phyloP scores from a whole-genome alignment of 192 early-diverging fungal genomes.

The Rhizophagus clarus region DNA sequence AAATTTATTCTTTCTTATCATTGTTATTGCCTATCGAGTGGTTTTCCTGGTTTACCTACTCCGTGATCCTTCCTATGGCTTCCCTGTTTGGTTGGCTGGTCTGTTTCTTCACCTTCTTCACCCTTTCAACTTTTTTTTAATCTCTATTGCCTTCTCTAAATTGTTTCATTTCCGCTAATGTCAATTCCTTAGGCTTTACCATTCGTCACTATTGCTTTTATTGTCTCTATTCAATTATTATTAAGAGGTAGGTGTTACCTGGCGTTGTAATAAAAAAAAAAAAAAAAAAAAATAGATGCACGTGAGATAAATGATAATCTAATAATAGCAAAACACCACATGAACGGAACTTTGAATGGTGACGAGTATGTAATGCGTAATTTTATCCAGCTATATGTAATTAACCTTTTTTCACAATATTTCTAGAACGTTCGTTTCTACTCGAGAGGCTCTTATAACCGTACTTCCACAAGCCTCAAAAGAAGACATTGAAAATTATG shows the following conservation, averaged over 20 bases:
- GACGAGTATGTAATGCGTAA: conserved; percentile 3
- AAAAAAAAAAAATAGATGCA: not conserved
- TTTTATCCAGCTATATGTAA: conserved; percentile 8
- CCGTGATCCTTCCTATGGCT: conserved; percentile 6
- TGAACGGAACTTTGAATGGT: too few species aligned
- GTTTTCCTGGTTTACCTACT: conserved; percentile 24
- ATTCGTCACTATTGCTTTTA: conserved; percentile 8
- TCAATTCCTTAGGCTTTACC: conserved; percentile 15
- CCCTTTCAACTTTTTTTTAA: conserved; percentile 8
- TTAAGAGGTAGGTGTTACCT: not conserved
- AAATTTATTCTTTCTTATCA: conserved; percentile 11
- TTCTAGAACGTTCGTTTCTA: conserved; percentile 23
- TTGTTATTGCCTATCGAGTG: conserved; percentile 15
- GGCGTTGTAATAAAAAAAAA: too few species aligned
- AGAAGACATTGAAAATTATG: conserved; percentile 21
- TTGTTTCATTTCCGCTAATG: not conserved
- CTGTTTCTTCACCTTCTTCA: not conserved
- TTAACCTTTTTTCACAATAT: conserved; percentile 12
- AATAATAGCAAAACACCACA: too few species aligned
- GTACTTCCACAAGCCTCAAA: conserved; percentile 20
- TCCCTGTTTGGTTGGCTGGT: conserved; percentile 18
- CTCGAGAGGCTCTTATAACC: conserved; percentile 14
- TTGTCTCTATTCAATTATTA: conserved; percentile 1
- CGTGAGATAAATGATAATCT: conserved; percentile 1
- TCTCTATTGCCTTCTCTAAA: conserved; percentile 16